Evolutionary conservation across 768 basidiomycete genomes (phyloP), one percentile per base, ranked within the genome.

Genomic region (Xerocomus brunneocitrinus): DNA sequence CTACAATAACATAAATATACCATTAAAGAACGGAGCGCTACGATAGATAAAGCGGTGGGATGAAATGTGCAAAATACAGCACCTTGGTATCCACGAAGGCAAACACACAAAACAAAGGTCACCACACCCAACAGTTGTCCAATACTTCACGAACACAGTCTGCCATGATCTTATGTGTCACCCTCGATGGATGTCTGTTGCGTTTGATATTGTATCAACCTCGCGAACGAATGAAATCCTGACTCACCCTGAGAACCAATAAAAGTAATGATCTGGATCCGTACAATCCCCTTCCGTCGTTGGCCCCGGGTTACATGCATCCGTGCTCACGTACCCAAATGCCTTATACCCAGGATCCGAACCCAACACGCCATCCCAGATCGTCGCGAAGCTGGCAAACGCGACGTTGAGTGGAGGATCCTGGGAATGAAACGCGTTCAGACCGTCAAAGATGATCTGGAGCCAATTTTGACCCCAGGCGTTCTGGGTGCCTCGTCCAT

Each of bases 91-190:
- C 5, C 27, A 12, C 16, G 1, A 22, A 30, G 14, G 24, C 24
- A 25, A 8, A 25, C 10, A 16, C 24, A 28, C 6, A 3, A 50
- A 30, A 16, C 1, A 1, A 19, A 16, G 10, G 14, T 55, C 38
- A 59, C 32, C 9, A 35, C 25, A 58, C 59, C 35, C 56, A 48
- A 52, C 78, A 79, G 4, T 55, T 6, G 1, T 49, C 43, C 62
- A 78, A 62, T 0, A 77, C 77, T 48, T 75, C 71, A 25, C 62
- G 59, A 0, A 78, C 78, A 35, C 73, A 80, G 54, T 79, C 79
- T 5, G 78, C 79, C 79, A 81, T 80, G 48, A 81, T 76, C 40
- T 74, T 70, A 58, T 74, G 67, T 0, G 76, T 79, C 59, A 74
- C 74, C 42, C 73, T 76, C 16, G 77, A 78, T 3, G 79, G 81